Evolutionary conservation across 2,329 filamentous ascomycete species (phyloP).

Genomic region (Cladosporium sp.): DNA sequence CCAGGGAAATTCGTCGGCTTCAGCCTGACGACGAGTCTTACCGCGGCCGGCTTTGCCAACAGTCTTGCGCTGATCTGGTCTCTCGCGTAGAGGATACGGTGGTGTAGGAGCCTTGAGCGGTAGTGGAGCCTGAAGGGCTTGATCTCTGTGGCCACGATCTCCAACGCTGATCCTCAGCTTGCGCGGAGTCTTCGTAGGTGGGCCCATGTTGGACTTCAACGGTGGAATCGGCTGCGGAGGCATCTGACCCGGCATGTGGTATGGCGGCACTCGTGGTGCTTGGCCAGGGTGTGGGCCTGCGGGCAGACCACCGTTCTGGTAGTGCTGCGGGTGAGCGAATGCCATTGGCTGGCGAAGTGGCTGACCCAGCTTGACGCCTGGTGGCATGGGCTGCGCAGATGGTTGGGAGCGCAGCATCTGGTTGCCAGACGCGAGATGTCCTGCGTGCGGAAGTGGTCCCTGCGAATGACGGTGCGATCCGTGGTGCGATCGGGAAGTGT

Average conservation of each 20-base stretch:
- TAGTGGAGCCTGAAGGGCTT: not conserved
- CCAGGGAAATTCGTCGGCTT: slow-evolving; percentile 35
- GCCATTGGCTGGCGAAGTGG: slow-evolving; percentile 3
- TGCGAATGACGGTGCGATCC: not conserved
- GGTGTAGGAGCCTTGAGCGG: slow-evolving; percentile 10
- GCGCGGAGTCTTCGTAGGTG: not conserved
- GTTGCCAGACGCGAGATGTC: not conserved
- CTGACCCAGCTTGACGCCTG: not conserved
- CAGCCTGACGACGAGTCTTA: slow-evolving; percentile 28
- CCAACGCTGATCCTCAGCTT: slow-evolving; percentile 11
- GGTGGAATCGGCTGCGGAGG: not conserved
- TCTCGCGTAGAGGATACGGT: slow-evolving; percentile 20
- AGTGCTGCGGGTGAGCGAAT: slow-evolving; percentile 2
- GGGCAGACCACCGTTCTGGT: not conserved
- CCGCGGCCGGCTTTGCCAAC: slow-evolving; percentile 24
- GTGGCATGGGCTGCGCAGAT: not conserved
- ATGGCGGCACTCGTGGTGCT: not conserved
- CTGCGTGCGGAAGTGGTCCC: not conserved
- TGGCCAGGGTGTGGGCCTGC: not conserved
- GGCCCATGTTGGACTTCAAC: not conserved
- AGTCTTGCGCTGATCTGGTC: slow-evolving; percentile 22
- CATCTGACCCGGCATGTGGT: not conserved
- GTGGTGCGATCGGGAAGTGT: not conserved
- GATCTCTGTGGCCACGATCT: not conserved
- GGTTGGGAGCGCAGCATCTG: slow-evolving; percentile 7